These are phyloP conservation scores for Malassezia restricta DNA, from an alignment of 1,284 basidiomycete genomes.

Conservation along the genomic window DNA sequence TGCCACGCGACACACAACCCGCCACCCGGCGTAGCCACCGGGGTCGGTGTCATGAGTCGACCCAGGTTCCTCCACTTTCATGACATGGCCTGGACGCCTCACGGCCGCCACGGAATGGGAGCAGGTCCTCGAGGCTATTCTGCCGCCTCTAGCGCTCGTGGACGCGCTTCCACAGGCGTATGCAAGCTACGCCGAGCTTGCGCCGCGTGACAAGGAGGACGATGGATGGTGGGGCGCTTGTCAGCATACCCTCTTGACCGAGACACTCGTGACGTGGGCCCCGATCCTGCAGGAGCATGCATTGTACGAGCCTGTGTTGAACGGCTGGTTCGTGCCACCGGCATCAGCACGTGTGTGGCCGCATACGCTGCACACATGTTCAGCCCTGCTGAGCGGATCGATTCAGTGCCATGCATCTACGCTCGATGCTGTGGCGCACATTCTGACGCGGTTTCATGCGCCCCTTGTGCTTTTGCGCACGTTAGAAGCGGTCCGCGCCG, in stretches of 20 bases:
- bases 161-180: neutral
- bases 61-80: neutral
- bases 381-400: constrained; percentile 5
- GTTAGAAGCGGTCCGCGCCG: neutral
- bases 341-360: constrained; percentile 1
- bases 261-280: constrained; percentile 8
- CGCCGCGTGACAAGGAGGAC: neutral
- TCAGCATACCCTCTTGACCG: constrained; percentile 9
- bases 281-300: neutral
- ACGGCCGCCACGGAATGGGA: neutral
- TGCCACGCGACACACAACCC: constrained; percentile 78
- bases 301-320: neutral
- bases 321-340: constrained; percentile 2
- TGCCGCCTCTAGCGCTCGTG: constrained; percentile 2
- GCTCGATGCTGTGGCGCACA: neutral
- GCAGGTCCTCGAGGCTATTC: neutral
- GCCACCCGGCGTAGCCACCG: constrained; percentile 49
- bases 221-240: constrained; percentile 9
- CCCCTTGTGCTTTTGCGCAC: neutral
- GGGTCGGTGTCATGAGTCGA: neutral
- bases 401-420: neutral
- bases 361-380: constrained; percentile 2
- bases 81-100: neutral
- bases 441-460: neutral
- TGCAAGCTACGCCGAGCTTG: neutral